Base-by-base conservation (phyloP, 441 rosid genomes). In the Brassica balearica region DNA sequence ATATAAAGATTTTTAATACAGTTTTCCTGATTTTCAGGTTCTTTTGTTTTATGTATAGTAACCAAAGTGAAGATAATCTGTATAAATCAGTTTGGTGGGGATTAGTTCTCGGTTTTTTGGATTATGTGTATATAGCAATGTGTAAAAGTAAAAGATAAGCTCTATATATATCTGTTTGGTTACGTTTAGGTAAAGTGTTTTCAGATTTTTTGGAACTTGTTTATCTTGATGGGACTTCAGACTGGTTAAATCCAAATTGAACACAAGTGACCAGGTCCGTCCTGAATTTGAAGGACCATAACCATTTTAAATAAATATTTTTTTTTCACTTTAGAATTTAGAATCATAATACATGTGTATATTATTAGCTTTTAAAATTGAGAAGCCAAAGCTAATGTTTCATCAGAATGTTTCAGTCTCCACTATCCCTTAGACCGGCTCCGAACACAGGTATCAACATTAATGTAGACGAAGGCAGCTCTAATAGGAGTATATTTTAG, bases 61-160 rank as follows among this genome's bases (percentile, higher is more conserved):
- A 73, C 27, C 43, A 41, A 59, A 59, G 29, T 20, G 32, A 59
- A 29, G 8, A 27, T 62, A n/a, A 62, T 27, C 10, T 53, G 41
- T 62, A 64, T 63, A 17, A 20, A 55, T 55, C 64, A 15, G 65
- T 9, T 65, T 65, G 64, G 38, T 65, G 41, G 3, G 38, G 1
- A 14, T 55, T 17, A 51, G 77, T 23, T 65, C 14, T 2, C 22
- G 58, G 29, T n/a, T 12, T 74, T 73, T 73, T 74, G 61, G 72
- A 68, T 48, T 25, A 23, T 64, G 3, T 32, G 41, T 27, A 27
- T n/a, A 1, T 17, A 17, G 19, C 63, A 20, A 58, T 20, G 61
- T 56, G 61, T 56, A 56, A 29, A 29, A 63, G 22, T 14, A 29
- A 29, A 63, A 62, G 66, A 27, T 27, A 27, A 62, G 8, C 66